A percentile compares a stretch with the other conserved stretches of the same genome.
phyloP scores from a whole-genome alignment of 2,329 filamentous ascomycete species.

The Metarhizium brunneum region DNA sequence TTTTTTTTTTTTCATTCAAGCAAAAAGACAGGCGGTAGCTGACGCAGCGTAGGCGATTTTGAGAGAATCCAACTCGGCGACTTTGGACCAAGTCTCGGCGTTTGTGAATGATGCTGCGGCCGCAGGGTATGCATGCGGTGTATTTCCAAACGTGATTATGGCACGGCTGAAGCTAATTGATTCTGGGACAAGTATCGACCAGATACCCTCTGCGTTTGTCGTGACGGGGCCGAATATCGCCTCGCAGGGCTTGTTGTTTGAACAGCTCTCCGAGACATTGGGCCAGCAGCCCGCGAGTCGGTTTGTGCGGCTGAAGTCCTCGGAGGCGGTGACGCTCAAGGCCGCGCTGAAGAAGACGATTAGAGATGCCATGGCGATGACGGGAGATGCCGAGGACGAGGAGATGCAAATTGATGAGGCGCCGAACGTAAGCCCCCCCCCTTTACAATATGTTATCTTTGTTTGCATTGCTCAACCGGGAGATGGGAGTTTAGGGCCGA shows the following conservation, averaged over 20 bases:
- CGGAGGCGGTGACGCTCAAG: constrained; percentile 66
- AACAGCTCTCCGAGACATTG: constrained; percentile 55
- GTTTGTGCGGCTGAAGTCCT: constrained; percentile 59
- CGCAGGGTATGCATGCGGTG: constrained; percentile 17
- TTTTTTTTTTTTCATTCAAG: too few relatives aligned
- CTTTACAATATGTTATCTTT: too few relatives aligned
- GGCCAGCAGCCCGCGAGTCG: constrained; percentile 36
- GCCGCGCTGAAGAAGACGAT: constrained; percentile 65
- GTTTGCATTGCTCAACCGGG: not conserved
- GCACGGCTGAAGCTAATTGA: not conserved
- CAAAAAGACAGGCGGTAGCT: not conserved
- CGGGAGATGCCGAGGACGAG: constrained; percentile 48
- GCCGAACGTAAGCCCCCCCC: constrained; percentile 37
- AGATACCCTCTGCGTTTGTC: constrained; percentile 62
- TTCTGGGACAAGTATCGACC: constrained; percentile 24
- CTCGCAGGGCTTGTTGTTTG: constrained; percentile 64
- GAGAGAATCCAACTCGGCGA: constrained; percentile 50
- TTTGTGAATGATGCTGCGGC: constrained; percentile 39
- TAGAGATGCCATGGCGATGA: constrained; percentile 46
- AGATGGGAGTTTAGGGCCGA: constrained; percentile 34
- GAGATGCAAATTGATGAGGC: constrained; percentile 36
- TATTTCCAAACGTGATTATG: not conserved
- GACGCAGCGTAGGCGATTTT: constrained; percentile 37
- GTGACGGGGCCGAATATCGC: constrained; percentile 72
- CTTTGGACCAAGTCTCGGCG: constrained; percentile 45